A percentile compares a stretch with the other conserved stretches of the same genome.
phyloP scores from a whole-genome alignment of 2,329 filamentous ascomycete species.

The Conoideocrella luteorostrata region DNA sequence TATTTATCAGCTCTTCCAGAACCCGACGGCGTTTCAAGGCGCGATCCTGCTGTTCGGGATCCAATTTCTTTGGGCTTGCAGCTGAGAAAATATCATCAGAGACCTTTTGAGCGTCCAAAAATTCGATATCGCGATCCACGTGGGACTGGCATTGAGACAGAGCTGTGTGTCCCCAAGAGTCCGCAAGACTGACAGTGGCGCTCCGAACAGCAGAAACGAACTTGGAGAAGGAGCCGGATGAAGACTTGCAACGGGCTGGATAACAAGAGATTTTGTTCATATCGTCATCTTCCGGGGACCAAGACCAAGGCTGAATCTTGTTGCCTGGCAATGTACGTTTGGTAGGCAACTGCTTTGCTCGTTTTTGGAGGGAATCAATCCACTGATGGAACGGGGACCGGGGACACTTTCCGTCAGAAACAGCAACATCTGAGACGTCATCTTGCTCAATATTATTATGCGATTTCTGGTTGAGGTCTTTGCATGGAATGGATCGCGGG shows the following conservation, averaged over 20 bases:
- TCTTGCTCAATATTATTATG: neutral
- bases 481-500: neutral
- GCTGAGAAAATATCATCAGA: slow-evolving; percentile 60
- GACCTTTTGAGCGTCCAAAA: slow-evolving; percentile 50
- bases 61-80: slow-evolving; percentile 48
- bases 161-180: slow-evolving; percentile 47
- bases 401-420: slow-evolving; percentile 7
- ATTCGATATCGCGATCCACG: slow-evolving; percentile 56
- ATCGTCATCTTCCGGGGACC: neutral
- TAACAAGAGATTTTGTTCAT: neutral
- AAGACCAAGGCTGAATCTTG: slow-evolving; percentile 6
- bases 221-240: slow-evolving; percentile 67
- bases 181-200: slow-evolving; percentile 70
- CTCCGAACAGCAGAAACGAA: slow-evolving; percentile 79
- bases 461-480: neutral
- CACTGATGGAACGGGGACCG: slow-evolving; percentile 59
- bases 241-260: slow-evolving; percentile 20
- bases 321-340: slow-evolving; percentile 4
- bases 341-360: slow-evolving; percentile 35
- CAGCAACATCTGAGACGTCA: neutral
- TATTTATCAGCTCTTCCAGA: slow-evolving; percentile 76
- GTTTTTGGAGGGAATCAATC: slow-evolving; percentile 63
- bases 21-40: slow-evolving; percentile 71
- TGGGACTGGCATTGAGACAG: slow-evolving; percentile 49
- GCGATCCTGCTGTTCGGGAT: slow-evolving; percentile 64